Conservation (phyloP, 495 filamentous ascomycete genomes). For the Lasiosphaeria miniovina region DNA sequence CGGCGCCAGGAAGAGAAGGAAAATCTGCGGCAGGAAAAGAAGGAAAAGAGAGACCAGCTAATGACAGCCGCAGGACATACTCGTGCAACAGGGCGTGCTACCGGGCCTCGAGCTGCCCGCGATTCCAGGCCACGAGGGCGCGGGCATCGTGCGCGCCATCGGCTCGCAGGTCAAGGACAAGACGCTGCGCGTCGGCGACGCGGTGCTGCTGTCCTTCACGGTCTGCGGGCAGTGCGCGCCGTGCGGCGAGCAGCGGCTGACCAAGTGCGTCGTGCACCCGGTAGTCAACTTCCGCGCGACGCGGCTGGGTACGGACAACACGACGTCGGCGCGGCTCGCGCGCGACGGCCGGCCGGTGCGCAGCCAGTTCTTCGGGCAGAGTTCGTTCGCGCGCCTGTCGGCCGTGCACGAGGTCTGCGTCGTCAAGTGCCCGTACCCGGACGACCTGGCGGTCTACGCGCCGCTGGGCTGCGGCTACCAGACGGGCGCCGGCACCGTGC, state of each 20-base stretch:
- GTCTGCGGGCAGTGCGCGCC: slow-evolving; percentile 33
- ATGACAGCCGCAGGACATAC: slow-evolving; percentile 22
- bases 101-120: slow-evolving; percentile 35
- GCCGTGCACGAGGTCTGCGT: slow-evolving; percentile 32
- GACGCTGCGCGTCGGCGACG: slow-evolving; percentile 43
- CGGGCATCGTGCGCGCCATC: slow-evolving; percentile 44
- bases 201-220: slow-evolving; percentile 39
- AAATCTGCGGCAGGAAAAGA: neutral
- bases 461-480: slow-evolving; percentile 44
- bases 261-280: slow-evolving; percentile 30
- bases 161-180: slow-evolving; percentile 39
- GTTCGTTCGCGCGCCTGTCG: slow-evolving; percentile 34
- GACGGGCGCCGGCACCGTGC: slow-evolving; percentile 41
- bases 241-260: slow-evolving; percentile 27
- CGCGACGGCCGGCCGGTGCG: slow-evolving; percentile 29
- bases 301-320: slow-evolving; percentile 8
- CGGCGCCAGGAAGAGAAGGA: no score
- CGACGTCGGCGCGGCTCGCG: slow-evolving; percentile 14
- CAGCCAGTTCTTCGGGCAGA: slow-evolving; percentile 46
- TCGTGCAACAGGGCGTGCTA: slow-evolving; percentile 32
- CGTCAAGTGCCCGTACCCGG: slow-evolving; percentile 27
- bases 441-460: slow-evolving; percentile 31
- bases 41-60: neutral
- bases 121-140: slow-evolving; percentile 55
- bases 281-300: slow-evolving; percentile 32